A percentile compares a stretch with the other conserved stretches of the same genome.
Conservation (phyloP, 202 grass and related monocot genomes). For the Zizania palustris region DNA sequence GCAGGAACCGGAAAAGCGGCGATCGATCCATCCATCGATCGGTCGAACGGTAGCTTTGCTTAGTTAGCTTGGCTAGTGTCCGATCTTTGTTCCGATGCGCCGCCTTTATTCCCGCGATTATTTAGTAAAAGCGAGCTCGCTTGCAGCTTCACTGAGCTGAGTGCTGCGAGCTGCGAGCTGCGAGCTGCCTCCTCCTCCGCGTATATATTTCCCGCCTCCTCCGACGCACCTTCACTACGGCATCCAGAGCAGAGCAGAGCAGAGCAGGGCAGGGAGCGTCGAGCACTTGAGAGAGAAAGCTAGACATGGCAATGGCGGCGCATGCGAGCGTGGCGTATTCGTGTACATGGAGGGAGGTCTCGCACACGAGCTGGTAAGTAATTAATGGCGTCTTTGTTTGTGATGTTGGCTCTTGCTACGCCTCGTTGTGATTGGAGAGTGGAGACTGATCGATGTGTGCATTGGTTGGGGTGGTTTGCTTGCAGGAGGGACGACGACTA, state of each 20-base stretch:
- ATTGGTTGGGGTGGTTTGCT: neutral
- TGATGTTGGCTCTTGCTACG: too few relatives aligned
- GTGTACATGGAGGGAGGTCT: conserved; percentile 60
- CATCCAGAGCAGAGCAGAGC: neutral
- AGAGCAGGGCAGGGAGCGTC: too few relatives aligned
- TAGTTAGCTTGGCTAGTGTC: neutral
- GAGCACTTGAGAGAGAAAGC: neutral
- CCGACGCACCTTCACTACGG: conserved; percentile 26
- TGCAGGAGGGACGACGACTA: conserved; percentile 56
- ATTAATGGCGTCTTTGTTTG: too few relatives aligned
- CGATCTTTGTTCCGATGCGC: conserved; percentile 26
- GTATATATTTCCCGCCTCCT: conserved; percentile 45
- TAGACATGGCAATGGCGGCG: conserved; percentile 44
- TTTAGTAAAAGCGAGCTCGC: conserved; percentile 15
- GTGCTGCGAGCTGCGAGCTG: too few relatives aligned
- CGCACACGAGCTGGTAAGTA: conserved; percentile 61
- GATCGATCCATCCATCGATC: neutral
- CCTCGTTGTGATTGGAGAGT: too few relatives aligned
- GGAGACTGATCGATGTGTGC: neutral
- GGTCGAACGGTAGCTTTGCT: neutral
- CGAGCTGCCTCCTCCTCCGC: neutral
- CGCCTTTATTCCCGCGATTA: conserved; percentile 50
- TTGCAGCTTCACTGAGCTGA: too few relatives aligned
- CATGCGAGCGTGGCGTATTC: conserved; percentile 45
- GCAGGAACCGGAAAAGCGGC: conserved; percentile 12